Evolutionary conservation across 1,284 basidiomycete species (phyloP), one percentile per base, ranked within the genome.

Genomic region (Macrocystidia cucumis): DNA sequence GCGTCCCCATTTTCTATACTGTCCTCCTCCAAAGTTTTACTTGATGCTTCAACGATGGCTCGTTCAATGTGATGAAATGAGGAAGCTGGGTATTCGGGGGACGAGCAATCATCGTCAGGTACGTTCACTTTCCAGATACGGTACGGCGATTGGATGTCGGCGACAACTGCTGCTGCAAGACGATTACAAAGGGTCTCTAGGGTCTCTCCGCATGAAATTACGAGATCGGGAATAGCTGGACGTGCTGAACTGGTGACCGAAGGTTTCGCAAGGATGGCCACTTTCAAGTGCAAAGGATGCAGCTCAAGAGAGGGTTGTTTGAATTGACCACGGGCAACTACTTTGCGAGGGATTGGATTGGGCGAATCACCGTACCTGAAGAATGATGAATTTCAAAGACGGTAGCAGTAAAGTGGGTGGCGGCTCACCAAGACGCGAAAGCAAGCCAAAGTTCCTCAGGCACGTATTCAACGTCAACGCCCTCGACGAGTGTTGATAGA

Each of bases 401-500:
- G 14, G 35, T 32, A 26, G 37, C n/a, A n/a, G n/a, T n/a, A n/a
- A n/a, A n/a, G n/a, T n/a, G n/a, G n/a, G n/a, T n/a, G n/a, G n/a
- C 33, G 33, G 62, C 75, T 46, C 35, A 87, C 88, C 86, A 89
- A 30, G 64, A 46, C 2, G 68, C 58, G 24, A 97, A 70, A 14
- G 71, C 63, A 14, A 69, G 52, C 91, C 89, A 96, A 4, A 78
- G 79, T 17, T 71, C 65, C 37, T 69, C 63, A 0, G 89, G 86
- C 3, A 97, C 65, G 49, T 78, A 85, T 50, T 89, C 81, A 39
- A 85, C 78, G 51, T 96, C 82, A 16, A 82, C 62, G 18, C 77
- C 76, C 51, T 92, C 87, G 21, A 65, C 49, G 16, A 81, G 54
- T 17, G 59, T 54, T 17, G 59, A 47, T 45, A 58, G 55, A 40